Conservation (phyloP, 2,329 filamentous ascomycete species). For the Cladobotryum mycophilum region DNA sequence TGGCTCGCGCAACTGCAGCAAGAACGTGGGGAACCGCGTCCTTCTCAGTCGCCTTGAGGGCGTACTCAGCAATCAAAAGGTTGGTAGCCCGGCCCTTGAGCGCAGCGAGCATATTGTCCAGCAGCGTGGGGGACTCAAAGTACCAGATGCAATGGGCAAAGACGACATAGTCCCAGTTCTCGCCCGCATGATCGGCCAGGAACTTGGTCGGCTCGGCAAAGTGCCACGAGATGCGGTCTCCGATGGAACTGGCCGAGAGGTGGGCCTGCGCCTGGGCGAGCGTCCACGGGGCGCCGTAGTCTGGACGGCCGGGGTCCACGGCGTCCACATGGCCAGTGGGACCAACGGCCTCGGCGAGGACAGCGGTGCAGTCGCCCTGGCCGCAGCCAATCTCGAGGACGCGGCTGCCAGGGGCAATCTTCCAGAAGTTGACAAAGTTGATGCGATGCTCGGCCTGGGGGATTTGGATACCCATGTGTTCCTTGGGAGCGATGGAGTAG, state of each 20-base stretch:
- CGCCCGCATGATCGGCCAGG: constrained; percentile 19
- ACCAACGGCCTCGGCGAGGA: constrained; percentile 43
- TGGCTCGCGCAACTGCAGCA: constrained; percentile 39
- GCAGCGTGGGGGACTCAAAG: constrained; percentile 34
- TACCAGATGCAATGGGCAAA: constrained; percentile 50
- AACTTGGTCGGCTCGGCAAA: constrained; percentile 31
- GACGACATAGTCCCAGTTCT: constrained; percentile 39
- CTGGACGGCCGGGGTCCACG: constrained; percentile 43
- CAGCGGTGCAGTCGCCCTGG: constrained; percentile 51
- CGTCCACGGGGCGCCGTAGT: constrained; percentile 46
- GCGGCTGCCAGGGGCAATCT: constrained; percentile 31
- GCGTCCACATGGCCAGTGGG: constrained; percentile 40
- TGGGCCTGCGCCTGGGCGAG: constrained; percentile 42
- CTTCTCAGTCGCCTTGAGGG: constrained; percentile 28
- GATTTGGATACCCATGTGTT: constrained; percentile 15
- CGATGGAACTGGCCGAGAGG: constrained; percentile 35
- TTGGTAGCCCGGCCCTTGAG: constrained; percentile 16
- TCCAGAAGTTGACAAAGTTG: constrained; percentile 29
- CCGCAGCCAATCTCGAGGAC: constrained; percentile 55
- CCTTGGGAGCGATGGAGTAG: constrained; percentile 2
- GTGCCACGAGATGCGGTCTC: constrained; percentile 38
- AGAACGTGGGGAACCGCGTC: constrained; percentile 44
- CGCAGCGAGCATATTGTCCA: constrained; percentile 17
- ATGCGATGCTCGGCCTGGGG: constrained; percentile 30
- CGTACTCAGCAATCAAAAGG: constrained; percentile 23